Evolutionary conservation across 2,329 filamentous ascomycete genomes (phyloP).

Genomic region (Exserohilum turcica): DNA sequence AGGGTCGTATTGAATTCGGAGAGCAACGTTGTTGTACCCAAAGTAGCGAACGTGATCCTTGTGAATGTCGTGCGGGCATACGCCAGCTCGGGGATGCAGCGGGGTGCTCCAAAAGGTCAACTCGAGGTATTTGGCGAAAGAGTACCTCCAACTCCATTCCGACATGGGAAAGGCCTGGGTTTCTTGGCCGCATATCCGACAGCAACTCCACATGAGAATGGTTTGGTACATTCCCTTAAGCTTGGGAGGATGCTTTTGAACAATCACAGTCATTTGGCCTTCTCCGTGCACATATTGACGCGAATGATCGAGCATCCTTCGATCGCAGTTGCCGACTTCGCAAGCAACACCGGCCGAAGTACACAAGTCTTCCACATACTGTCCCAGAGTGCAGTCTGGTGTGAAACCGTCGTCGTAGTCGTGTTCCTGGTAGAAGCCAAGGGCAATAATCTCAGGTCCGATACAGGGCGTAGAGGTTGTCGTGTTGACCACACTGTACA

Average conservation of each 20-base stretch:
- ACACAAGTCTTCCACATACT: slow-evolving; percentile 92
- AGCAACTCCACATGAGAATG: slow-evolving; percentile 98
- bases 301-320: slow-evolving; percentile 89
- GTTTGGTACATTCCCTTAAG: slow-evolving; percentile 70
- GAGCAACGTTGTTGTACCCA: slow-evolving; percentile 80
- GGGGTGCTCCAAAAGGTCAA: slow-evolving; percentile 93
- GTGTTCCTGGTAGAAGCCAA: slow-evolving; percentile 93
- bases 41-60: slow-evolving; percentile 93
- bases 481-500: slow-evolving; percentile 93
- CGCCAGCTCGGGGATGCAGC: slow-evolving; percentile 71
- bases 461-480: slow-evolving; percentile 90
- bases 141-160: slow-evolving; percentile 94
- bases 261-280: slow-evolving; percentile 87
- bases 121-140: slow-evolving; percentile 97
- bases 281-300: slow-evolving; percentile 96
- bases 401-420: slow-evolving; percentile 71
- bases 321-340: slow-evolving; percentile 81
- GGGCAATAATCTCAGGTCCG: slow-evolving; percentile 85
- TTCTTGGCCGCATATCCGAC: slow-evolving; percentile 88
- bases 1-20: slow-evolving; percentile 89
- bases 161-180: slow-evolving; percentile 92
- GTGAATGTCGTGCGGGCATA: slow-evolving; percentile 91
- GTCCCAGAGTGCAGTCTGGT: slow-evolving; percentile 88
- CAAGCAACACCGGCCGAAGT: slow-evolving; percentile 77
- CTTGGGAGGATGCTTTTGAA: slow-evolving; percentile 74